Conservation (phyloP, 106 monocot species). For the Phalaenopsis equestris region DNA sequence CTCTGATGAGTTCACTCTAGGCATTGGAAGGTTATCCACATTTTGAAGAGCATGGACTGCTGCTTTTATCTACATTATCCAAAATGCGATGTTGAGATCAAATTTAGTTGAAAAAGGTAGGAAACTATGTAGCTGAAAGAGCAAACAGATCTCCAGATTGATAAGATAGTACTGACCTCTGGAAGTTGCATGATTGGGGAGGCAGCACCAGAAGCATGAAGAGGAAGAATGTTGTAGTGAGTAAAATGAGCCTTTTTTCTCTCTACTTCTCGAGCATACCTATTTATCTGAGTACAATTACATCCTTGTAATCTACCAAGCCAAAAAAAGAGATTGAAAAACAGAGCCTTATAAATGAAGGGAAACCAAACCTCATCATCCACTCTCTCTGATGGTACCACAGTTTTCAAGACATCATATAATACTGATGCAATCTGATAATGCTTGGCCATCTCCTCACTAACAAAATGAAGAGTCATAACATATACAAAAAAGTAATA, state of each 20-base stretch:
- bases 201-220: slow-evolving; percentile 45
- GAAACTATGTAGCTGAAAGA: neutral
- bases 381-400: slow-evolving; percentile 62
- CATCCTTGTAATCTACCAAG: slow-evolving; percentile 3
- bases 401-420: slow-evolving; percentile 80
- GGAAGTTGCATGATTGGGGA: slow-evolving; percentile 82
- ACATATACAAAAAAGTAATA: neutral
- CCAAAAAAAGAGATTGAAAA: neutral
- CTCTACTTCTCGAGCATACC: slow-evolving; percentile 79
- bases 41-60: slow-evolving; percentile 61
- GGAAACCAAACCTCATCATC: slow-evolving; percentile 48
- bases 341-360: neutral
- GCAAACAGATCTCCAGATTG: neutral
- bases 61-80: slow-evolving; percentile 60
- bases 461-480: slow-evolving; percentile 16
- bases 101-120: neutral
- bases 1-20: slow-evolving; percentile 21
- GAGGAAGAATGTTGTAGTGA: slow-evolving; percentile 91
- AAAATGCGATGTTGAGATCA: neutral
- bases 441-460: slow-evolving; percentile 95
- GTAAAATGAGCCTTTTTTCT: slow-evolving; percentile 75
- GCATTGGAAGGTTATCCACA: slow-evolving; percentile 50
- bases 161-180: slow-evolving; percentile 35
- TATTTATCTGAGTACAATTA: slow-evolving; percentile 41
- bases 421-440: slow-evolving; percentile 91